Conservation (phyloP, 2,329 filamentous ascomycete genomes). For the Colletotrichum graminicola region DNA sequence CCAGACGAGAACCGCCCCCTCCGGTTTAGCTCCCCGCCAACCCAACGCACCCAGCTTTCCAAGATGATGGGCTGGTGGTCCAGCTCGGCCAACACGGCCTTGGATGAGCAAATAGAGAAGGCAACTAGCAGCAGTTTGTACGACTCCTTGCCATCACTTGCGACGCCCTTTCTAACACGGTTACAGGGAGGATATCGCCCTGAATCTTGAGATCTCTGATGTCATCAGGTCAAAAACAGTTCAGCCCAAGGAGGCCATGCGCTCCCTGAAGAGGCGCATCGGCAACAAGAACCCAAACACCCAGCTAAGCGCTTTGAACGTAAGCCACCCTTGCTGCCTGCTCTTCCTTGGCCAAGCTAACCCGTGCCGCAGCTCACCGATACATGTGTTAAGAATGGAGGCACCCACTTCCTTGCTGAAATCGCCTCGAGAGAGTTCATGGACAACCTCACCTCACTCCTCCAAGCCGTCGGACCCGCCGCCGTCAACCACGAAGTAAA, state of each 20-base stretch:
- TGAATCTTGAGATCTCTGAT: slow-evolving; percentile 98
- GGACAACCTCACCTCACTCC: slow-evolving; percentile 92
- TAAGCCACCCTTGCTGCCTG: slow-evolving; percentile 55
- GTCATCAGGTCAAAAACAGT: slow-evolving; percentile 97
- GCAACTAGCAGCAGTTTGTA: slow-evolving; percentile 95
- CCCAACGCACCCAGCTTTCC: slow-evolving; percentile 30
- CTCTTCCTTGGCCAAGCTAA: slow-evolving; percentile 43
- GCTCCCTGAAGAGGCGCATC: slow-evolving; percentile 91
- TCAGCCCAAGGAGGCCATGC: slow-evolving; percentile 97
- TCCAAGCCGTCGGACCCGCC: slow-evolving; percentile 81
- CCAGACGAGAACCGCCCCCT: slow-evolving; percentile 24
- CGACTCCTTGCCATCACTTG: slow-evolving; percentile 48
- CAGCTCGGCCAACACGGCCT: slow-evolving; percentile 85
- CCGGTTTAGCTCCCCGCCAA: slow-evolving; percentile 28
- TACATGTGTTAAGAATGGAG: slow-evolving; percentile 98
- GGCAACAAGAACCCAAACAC: slow-evolving; percentile 98
- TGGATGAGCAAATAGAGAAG: slow-evolving; percentile 97
- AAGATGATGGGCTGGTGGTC: slow-evolving; percentile 96
- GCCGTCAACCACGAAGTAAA: slow-evolving; percentile 89
- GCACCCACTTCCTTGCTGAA: slow-evolving; percentile 92
- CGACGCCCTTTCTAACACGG: slow-evolving; percentile 44
- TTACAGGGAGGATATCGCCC: slow-evolving; percentile 89
- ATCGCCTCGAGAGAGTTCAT: slow-evolving; percentile 98
- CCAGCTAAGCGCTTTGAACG: slow-evolving; percentile 93
- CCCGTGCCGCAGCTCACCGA: slow-evolving; percentile 81